phyloP scores from a whole-genome alignment of 257 asterid species.

The Solanum appendiculatum region DNA sequence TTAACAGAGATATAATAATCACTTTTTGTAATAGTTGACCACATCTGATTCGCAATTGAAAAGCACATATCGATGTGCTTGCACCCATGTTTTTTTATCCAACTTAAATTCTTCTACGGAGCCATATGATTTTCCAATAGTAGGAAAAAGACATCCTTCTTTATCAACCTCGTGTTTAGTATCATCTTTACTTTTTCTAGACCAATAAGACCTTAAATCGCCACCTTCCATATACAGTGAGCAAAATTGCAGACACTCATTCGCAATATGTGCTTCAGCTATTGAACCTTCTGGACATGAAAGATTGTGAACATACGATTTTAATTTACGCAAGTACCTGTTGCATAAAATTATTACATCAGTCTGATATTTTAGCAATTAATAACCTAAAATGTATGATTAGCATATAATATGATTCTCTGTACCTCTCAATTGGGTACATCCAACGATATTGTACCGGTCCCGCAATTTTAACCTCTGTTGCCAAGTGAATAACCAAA shows the following conservation, averaged over 20 bases:
- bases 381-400: too few relatives aligned
- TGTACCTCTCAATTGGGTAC: background rate
- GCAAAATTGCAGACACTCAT: background rate
- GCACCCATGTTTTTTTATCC: background rate
- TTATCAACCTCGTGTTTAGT: background rate
- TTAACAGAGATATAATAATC: too few relatives aligned
- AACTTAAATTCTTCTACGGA: background rate
- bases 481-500: background rate
- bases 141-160: background rate
- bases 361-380: too few relatives aligned
- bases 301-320: background rate
- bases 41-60: background rate
- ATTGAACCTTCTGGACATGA: background rate
- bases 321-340: background rate
- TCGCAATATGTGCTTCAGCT: background rate
- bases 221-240: background rate
- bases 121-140: background rate
- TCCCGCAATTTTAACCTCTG: too few relatives aligned
- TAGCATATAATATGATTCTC: too few relatives aligned
- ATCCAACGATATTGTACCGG: too few relatives aligned
- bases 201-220: background rate
- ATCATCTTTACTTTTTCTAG: background rate
- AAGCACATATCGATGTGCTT: background rate
- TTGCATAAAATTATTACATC: too few relatives aligned
- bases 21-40: background rate